Base-by-base conservation (phyloP, 2,329 filamentous ascomycete species). In the Hymenoscyphus scutula region DNA sequence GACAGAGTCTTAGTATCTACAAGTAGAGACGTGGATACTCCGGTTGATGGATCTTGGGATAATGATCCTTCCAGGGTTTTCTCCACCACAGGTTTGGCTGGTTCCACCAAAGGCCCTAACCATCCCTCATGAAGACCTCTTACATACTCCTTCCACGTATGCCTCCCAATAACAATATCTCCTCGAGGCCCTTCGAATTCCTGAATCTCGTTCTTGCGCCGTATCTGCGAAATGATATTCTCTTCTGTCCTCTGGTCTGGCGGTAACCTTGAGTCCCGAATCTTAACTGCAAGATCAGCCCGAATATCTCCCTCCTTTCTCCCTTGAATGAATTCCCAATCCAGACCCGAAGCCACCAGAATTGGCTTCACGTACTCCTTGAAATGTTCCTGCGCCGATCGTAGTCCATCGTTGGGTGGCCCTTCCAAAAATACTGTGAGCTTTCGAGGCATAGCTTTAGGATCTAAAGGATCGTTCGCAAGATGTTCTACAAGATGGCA, bases 61-160 rank as follows among this genome's bases (percentile, higher is more conserved):
- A 34, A 57, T 32, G 53, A 13, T 27, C 63, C 58, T 34, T 61
- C 63, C 63, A 34, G 67, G 53, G 71, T 51, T 27, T 30, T 68
- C 67, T 71, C 61, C 19, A 69, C 63, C 19, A 58, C 72, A 62
- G 74, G 74, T 60, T 78, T 74, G 30, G 74, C 71, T 1, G 89
- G 89, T 61, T 86, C 77, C 63, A 89, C 85, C 53, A 96, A 79
- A 7, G 95, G 92, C 0, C 95, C 94, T 27, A 99, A 79, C 94
- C 95, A 99, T 61, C 95, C 95, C 77, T 99, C 95, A 74, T 99
- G 95, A 68, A 98, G 74, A 54, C 95, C 95, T 63, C 93, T 84
- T 27, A 98, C 80, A 75, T 98, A 99, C 77, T 99, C 95, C 78
- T 97, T 99, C 95, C 95, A 99, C 10, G 94, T 89, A 74, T 97